Evolutionary conservation across 495 filamentous ascomycete species (phyloP).

Genomic region (Lasiosphaeris hirsuta): DNA sequence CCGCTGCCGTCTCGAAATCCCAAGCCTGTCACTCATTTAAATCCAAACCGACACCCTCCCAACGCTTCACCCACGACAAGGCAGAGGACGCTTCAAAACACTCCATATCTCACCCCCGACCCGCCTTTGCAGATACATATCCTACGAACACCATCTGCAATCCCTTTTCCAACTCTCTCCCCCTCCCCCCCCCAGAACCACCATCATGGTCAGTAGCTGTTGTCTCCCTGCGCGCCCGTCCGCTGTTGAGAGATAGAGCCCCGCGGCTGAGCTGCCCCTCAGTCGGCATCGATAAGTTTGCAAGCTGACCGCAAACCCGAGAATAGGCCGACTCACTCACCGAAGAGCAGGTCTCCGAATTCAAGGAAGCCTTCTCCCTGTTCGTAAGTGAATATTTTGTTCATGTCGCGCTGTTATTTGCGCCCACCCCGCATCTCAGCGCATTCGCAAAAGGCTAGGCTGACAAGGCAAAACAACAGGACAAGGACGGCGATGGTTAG

Average conservation of each 20-base stretch:
- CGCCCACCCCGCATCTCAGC: background rate
- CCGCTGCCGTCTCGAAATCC: constrained; percentile 12
- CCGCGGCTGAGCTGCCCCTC: constrained; percentile 28
- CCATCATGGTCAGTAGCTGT: constrained; percentile 6
- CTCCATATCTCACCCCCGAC: background rate
- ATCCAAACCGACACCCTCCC: background rate
- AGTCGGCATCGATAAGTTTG: constrained; percentile 3
- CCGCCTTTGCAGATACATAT: background rate
- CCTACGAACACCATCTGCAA: background rate
- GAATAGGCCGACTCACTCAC: constrained; percentile 85
- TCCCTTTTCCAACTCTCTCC: background rate
- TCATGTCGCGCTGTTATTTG: background rate
- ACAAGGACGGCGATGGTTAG: constrained; percentile 99
- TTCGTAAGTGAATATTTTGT: constrained; percentile 69
- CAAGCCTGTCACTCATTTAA: constrained; percentile 7
- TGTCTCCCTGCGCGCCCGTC: background rate
- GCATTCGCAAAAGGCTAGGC: constrained; percentile 14
- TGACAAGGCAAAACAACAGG: constrained; percentile 52
- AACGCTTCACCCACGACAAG: constrained; percentile 1
- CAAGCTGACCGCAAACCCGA: constrained; percentile 17
- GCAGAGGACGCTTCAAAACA: background rate
- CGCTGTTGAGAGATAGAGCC: constrained; percentile 11
- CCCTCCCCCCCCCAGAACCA: background rate
- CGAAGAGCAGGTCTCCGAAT: constrained; percentile 99
- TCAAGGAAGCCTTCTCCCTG: constrained; percentile 99